phyloP scores from a whole-genome alignment of 805 yeast species.

The Barnettozyma sp. region DNA sequence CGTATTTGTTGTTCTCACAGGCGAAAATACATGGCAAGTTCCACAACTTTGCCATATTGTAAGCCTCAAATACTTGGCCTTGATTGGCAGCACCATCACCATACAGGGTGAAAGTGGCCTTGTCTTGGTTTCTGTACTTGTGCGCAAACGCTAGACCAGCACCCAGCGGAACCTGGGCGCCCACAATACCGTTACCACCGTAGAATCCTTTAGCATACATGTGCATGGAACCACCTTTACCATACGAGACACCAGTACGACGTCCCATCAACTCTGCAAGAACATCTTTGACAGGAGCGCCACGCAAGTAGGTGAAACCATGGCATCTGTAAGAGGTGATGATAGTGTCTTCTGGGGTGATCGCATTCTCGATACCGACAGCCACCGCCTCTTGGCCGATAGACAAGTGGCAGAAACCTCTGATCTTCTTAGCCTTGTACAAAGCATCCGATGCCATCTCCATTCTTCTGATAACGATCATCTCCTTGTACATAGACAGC shows the following conservation, averaged over 20 bases:
- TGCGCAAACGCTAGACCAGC: slow-evolving; percentile 98
- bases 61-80: slow-evolving; percentile 97
- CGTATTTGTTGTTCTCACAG: slow-evolving; percentile 98
- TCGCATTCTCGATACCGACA: slow-evolving; percentile 95
- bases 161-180: slow-evolving; percentile 98
- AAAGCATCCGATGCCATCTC: slow-evolving; percentile 98
- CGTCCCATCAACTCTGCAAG: slow-evolving; percentile 96
- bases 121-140: slow-evolving; percentile 77
- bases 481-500: slow-evolving; percentile 92
- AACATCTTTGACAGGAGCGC: slow-evolving; percentile 83
- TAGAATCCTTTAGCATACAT: slow-evolving; percentile 93
- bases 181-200: slow-evolving; percentile 99
- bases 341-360: slow-evolving; percentile 75
- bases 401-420: slow-evolving; percentile 98
- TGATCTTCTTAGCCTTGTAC: slow-evolving; percentile 95
- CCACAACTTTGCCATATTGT: slow-evolving; percentile 99
- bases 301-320: slow-evolving; percentile 96
- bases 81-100: slow-evolving; percentile 99
- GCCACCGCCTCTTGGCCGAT: slow-evolving; percentile 99
- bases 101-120: slow-evolving; percentile 81
- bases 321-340: slow-evolving; percentile 99
- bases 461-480: slow-evolving; percentile 91
- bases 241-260: slow-evolving; percentile 89
- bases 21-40: slow-evolving; percentile 90
- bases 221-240: slow-evolving; percentile 99